Base-by-base conservation (phyloP, 2,329 filamentous ascomycete genomes). In the Venturia pyrina region DNA sequence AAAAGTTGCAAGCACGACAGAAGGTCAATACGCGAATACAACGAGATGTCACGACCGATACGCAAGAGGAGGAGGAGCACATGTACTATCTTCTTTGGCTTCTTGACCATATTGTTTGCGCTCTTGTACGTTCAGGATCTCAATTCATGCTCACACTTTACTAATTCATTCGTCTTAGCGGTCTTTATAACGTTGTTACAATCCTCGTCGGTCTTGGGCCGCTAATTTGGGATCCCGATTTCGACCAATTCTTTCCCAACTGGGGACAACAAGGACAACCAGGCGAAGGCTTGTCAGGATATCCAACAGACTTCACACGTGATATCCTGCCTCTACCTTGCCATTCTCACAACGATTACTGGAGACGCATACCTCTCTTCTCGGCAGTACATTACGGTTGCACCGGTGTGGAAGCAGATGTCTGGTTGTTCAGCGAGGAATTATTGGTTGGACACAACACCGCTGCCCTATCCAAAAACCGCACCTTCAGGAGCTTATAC, bases 341-440 rank as follows among this genome's bases (percentile, higher is more conserved):
- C 67, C 83, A 85, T 69, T 84, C 82, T 3, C 83, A 85, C 70
- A 85, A 85, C 69, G 83, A 85, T 71, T 85, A 85, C 72, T 85
- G 82, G 82, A 80, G 82, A 10, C 76, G 75, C 1, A 76, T 83
- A 0, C 83, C 83, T 0, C 76, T 85, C 0, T 84, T 79, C 70
- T 82, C 82, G n/a, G 83, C 83, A 13, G 74, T 85, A 0, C 75
- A 78, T 66, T 81, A 78, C 32, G 83, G 83, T 56, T 85, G 83
- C 70, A 78, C 80, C 15, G 77, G 83, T 41, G 80, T 85, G 21
- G 83, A 85, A 74, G 83, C 83, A 2, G 83, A 85, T 67, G 80
- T 85, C 41, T 85, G 83, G 82, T 76, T 82, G 8, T 80, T 82
- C 65, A 71, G 74, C n/a, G 70, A 80, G 4, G 81, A 84, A n/a